Conservation (phyloP, 306 rosid species). For the Arachis hypogaea region DNA sequence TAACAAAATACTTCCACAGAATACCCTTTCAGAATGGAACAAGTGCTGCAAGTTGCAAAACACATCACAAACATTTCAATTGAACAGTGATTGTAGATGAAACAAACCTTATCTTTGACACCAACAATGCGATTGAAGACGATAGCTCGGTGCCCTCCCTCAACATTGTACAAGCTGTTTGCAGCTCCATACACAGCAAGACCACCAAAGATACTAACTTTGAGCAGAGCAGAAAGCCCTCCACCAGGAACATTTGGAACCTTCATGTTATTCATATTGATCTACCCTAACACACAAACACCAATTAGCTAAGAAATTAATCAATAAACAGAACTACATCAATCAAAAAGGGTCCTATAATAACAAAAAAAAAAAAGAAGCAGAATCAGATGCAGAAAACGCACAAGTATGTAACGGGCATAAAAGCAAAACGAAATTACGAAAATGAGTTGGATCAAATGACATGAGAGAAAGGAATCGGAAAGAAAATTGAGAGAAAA, state of each 20-base stretch:
- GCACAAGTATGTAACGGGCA: not conserved
- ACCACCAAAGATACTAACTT: constrained; percentile 45
- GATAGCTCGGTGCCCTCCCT: constrained; percentile 50
- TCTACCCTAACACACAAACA: constrained; percentile 26
- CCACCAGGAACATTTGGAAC: constrained; percentile 42
- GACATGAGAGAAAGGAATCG: not conserved
- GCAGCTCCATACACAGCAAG: constrained; percentile 47
- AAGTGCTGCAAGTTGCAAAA: not conserved
- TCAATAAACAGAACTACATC: not conserved
- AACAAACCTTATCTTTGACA: constrained; percentile 48
- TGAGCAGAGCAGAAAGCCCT: constrained; percentile 45
- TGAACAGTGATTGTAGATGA: not conserved
- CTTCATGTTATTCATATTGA: constrained; percentile 45
- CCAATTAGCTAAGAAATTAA: not conserved
- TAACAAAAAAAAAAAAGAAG: not conserved
- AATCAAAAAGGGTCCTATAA: not conserved
- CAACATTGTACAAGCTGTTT: constrained; percentile 48
- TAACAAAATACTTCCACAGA: not conserved
- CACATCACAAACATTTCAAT: not conserved
- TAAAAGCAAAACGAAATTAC: not conserved
- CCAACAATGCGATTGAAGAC: constrained; percentile 44
- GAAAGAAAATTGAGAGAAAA: not conserved
- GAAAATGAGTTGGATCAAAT: not conserved
- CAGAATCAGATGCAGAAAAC: constrained; percentile 3
- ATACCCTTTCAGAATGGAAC: not conserved